phyloP scores from a whole-genome alignment of 1,284 basidiomycete genomes.

The Ceratobasidium sp. region DNA sequence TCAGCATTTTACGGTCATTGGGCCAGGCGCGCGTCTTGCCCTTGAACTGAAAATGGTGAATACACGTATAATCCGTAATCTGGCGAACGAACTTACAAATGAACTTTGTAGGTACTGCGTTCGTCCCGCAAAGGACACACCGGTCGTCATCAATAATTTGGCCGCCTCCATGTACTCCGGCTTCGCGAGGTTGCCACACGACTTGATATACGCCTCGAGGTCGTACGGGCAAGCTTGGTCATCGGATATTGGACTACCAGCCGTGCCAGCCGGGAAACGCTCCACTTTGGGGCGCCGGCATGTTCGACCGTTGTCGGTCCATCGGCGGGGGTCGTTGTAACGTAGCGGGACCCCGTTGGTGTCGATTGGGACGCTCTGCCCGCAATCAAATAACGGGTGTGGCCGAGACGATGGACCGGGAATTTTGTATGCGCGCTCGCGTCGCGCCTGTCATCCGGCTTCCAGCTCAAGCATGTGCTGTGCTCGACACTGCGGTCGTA shows the following conservation, averaged over 20 bases:
- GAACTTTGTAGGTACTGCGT: constrained; percentile 19
- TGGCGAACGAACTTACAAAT: not conserved
- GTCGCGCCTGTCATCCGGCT: no score
- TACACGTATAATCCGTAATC: not conserved
- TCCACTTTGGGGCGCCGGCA: not conserved
- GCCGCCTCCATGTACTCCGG: constrained; percentile 7
- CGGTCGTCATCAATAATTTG: constrained; percentile 30
- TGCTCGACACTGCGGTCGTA: not conserved
- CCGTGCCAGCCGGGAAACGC: constrained; percentile 4
- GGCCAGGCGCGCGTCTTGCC: not conserved
- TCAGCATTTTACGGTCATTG: not conserved
- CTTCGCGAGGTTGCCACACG: not conserved
- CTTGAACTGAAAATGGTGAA: no score
- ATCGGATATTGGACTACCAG: constrained; percentile 12
- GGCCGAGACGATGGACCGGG: constrained; percentile 8
- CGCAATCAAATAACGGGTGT: not conserved
- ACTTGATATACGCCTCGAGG: constrained; percentile 17
- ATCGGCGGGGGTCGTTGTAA: constrained; percentile 2
- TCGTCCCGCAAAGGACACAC: constrained; percentile 1
- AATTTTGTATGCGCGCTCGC: not conserved
- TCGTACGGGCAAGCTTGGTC: not conserved
- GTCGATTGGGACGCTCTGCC: not conserved
- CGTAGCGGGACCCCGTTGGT: not conserved
- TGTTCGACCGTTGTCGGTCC: constrained; percentile 10
- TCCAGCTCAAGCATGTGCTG: not conserved